Evolutionary conservation across 1,284 basidiomycete genomes (phyloP), one percentile per base, ranked within the genome.

Genomic region (Rhodotorula sp.): DNA sequence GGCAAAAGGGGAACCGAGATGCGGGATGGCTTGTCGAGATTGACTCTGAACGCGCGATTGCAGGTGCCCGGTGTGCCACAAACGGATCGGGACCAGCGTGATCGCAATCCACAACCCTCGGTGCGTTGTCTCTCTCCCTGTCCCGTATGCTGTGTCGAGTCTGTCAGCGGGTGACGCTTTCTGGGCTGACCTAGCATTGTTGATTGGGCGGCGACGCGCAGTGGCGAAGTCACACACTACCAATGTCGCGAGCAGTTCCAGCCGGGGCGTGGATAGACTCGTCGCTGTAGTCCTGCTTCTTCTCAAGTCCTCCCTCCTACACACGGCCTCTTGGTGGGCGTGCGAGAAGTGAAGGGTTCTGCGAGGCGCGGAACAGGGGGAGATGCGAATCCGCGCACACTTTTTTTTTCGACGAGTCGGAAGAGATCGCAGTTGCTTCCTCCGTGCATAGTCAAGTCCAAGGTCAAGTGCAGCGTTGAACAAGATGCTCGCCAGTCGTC

Each of bases 1-100:
- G 7, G 37, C 37, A 37, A 37, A 37, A 37, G 33, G 37, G 37
- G 37, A 6, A 37, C 37, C 37, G 37, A 26, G 51, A n/a, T 12
- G 5, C 29, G 14, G n/a, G n/a, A 15, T 54, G 22, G 49, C 49
- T 22, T 4, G 26, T 29, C 26, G 51, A 54, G 29, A 12, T n/a
- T 51, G 49, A 51, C 49, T 3, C 49, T 10, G 37, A 26, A 6
- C 26, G 30, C 33, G 8, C 44, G 24, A 72, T 22, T 53, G n/a
- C 51, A 95, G 93, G 81, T 98, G 96, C 78, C 93, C 93, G 0
- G 90, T 93, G 79, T 99, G 95, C 80, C 90, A 95, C 79, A 98
- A 98, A 79, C 87, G 95, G 29, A 83, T 99, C 42, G 96, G 96
- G 1, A 90, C 89, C 76, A 95, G 91, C 70, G 94, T 96, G 51